A percentile compares a stretch with the other conserved stretches of the same genome.
phyloP scores from a whole-genome alignment of 2,329 filamentous ascomycete species.

The Clonostachys solani region DNA sequence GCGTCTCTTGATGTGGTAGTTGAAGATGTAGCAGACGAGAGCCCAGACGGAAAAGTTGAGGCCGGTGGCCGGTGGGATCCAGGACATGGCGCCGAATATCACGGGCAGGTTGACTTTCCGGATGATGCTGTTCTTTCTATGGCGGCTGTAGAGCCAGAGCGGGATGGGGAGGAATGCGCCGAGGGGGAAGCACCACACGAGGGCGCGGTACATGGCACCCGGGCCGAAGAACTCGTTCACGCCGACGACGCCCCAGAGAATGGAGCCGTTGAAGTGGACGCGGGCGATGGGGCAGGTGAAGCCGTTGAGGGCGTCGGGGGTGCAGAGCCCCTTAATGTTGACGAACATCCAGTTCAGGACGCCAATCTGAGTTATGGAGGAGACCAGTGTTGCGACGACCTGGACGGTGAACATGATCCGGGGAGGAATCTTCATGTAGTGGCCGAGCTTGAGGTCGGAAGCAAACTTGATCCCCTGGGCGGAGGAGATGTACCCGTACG shows the following conservation, averaged over 20 bases:
- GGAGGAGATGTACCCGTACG: slow-evolving; percentile 85
- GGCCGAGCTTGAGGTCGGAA: slow-evolving; percentile 79
- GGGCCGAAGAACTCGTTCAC: slow-evolving; percentile 78
- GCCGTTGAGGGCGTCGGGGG: slow-evolving; percentile 73
- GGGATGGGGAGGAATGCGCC: slow-evolving; percentile 71
- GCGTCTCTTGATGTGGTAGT: slow-evolving; percentile 66
- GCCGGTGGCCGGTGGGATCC: slow-evolving; percentile 83
- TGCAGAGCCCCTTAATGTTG: slow-evolving; percentile 75
- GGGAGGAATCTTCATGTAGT: slow-evolving; percentile 85
- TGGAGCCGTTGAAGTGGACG: slow-evolving; percentile 86
- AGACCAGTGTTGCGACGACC: slow-evolving; percentile 70
- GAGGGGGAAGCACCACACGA: slow-evolving; percentile 79
- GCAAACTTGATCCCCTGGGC: slow-evolving; percentile 88
- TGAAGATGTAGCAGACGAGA: slow-evolving; percentile 81
- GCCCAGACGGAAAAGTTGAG: slow-evolving; percentile 89
- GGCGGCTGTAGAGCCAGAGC: slow-evolving; percentile 67
- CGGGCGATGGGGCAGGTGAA: slow-evolving; percentile 85
- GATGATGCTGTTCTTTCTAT: slow-evolving; percentile 56
- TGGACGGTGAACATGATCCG: slow-evolving; percentile 77
- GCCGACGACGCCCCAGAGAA: slow-evolving; percentile 86
- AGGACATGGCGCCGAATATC: slow-evolving; percentile 75
- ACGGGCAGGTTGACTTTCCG: slow-evolving; percentile 80
- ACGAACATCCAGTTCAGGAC: slow-evolving; percentile 89
- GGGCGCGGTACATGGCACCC: slow-evolving; percentile 66
- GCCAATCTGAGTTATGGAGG: slow-evolving; percentile 75